Base-by-base conservation (phyloP, 371 early-diverging fungal genomes). In the Choanephora cucurbitarum region DNA sequence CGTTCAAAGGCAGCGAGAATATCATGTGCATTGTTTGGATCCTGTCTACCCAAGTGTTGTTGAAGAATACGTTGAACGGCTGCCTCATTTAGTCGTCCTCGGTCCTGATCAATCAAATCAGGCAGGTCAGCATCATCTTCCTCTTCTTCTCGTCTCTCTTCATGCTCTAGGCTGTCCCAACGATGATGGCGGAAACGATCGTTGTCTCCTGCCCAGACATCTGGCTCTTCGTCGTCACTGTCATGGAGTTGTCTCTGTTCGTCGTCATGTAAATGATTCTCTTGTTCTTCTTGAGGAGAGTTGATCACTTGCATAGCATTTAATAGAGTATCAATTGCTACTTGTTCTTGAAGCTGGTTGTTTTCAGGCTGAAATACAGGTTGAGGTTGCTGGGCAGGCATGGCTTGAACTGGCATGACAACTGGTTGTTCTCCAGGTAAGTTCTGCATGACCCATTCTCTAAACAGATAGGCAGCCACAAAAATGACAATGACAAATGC, bases 361-460 rank as follows among this genome's bases (percentile, higher is more conserved):
- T 58, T 50, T 17, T 42, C 31, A 28, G 40, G 15, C 11, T 14
- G 37, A 13, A 37, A 14, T 13, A 37, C 37, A 37, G 37, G 24
- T 28, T 44, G 19, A 11, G 3, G 2, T 40, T 17, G 19, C 32
- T 34, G 33, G 7, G 28, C 28, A 5, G 28, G 28, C 28, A 28
- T 28, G 7, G 28, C 28, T 28, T 28, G 28, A 5, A 28, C 28
- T 28, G 28, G 28, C 28, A 28, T 28, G 7, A 28, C 28, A 5
- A 28, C 28, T 39, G 21, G 13, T 23, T 42, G 17, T 57, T 43
- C 72, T 1, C 44, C 68, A 21, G 72, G 72, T 24, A 87, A 83
- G 49, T 92, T 89, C 53, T 89, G 84, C 37, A 86, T 68, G 13
- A 94, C 83, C 86, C 92, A 93, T 70, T 95, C 95, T 44, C 90